Conservation (phyloP, 129 eudicot species). For the Daucus carota region DNA sequence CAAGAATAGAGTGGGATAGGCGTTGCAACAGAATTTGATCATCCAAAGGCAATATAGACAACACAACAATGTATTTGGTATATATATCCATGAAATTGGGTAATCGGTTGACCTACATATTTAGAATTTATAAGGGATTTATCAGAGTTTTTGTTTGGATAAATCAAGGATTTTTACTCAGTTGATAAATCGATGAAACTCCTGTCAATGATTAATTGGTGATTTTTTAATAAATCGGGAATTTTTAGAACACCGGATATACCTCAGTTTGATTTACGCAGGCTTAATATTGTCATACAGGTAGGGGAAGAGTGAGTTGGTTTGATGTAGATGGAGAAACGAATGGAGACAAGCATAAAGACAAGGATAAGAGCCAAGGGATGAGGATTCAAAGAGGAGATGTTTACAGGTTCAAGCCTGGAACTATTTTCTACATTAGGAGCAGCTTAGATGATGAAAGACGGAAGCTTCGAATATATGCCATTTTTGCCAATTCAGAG, state of each 20-base stretch:
- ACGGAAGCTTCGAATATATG: constrained; percentile 53
- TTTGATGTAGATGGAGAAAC: constrained; percentile 26
- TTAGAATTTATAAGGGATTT: too few relatives aligned
- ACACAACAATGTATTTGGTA: too few relatives aligned
- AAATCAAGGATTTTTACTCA: too few relatives aligned
- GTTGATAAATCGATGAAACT: too few relatives aligned
- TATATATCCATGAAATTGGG: too few relatives aligned
- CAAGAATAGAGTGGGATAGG: too few relatives aligned
- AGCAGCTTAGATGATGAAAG: constrained; percentile 38
- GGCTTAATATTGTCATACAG: constrained; percentile 35
- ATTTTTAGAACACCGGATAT: background rate
- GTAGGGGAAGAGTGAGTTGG: constrained; percentile 55
- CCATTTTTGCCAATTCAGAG: constrained; percentile 43
- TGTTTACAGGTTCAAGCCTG: constrained; percentile 37
- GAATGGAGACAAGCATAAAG: constrained; percentile 10
- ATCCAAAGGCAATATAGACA: too few relatives aligned
- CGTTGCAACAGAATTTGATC: too few relatives aligned
- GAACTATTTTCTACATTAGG: constrained; percentile 59
- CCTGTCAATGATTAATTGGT: too few relatives aligned
- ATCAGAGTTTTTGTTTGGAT: too few relatives aligned
- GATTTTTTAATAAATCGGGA: too few relatives aligned
- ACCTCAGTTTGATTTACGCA: background rate
- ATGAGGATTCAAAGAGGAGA: constrained; percentile 42
- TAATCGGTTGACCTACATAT: too few relatives aligned
- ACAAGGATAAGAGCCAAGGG: constrained; percentile 17